Base-by-base conservation (phyloP, 208 protist genomes). In the Porcisia deanei region DNA sequence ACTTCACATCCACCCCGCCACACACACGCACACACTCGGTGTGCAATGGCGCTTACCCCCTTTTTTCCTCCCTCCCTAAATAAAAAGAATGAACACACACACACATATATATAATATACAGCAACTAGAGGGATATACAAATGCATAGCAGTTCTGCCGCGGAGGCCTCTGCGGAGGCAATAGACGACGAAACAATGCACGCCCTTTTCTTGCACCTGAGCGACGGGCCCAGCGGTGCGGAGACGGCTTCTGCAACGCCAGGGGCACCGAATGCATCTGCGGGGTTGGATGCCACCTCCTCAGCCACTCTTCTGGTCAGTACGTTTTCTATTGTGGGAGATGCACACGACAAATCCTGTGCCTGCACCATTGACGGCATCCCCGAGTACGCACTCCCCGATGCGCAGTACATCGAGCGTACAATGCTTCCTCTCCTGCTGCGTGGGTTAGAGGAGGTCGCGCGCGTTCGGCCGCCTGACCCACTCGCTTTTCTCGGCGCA, bases 401-500 rank as follows among this genome's bases (percentile, higher is more conserved):
- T 68, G 76, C 91, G 73, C 70, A 77, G 64, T 97, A 95, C 82
- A 67, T 97, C 22, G 93, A 97, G 80, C 77, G 83, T 43, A 94
- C 91, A 2, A 67, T 96, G 34, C 66, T 96, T 9, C 91, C 93
- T 30, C 74, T 97, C 34, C 83, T 97, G 60, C 75, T 97, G 69
- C 90, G 87, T 39, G 93, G 87, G 25, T 63, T 97, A 49, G 88
- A 96, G 80, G 91, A 89, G 77, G 71, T 96, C n/a, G 88, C 82
- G 41, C 71, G 68, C 60, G 81, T 74, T 0, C 91, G 89, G 3
- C 93, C 93, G 25, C 76, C 79, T 14, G 93, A 97, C 81, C 85
- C 93, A 20, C 79, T 97, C 43, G 90, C 89, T 22, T 97, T 96
- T 77, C 77, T 97, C 20, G 93, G 87, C 10, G 91, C 91, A 39